Base-by-base conservation (phyloP, 768 basidiomycete species). In the Tricholoma flavovirens region DNA sequence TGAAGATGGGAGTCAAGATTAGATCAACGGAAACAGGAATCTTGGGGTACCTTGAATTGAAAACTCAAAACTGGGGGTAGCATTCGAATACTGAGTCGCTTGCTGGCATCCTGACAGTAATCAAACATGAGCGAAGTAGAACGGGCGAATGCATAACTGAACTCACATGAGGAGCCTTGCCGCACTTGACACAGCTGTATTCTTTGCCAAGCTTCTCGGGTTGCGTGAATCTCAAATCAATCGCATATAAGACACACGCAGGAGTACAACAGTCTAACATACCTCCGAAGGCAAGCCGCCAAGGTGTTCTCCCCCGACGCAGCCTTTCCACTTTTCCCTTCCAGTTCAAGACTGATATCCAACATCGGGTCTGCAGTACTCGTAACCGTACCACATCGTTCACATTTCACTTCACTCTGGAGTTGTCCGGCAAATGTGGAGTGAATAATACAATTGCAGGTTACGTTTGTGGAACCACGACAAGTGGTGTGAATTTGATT, bases 391-490 rank as follows among this genome's bases (percentile, higher is more conserved):
- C 83, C 82, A 67, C 96, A 98, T 7, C 87, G 77, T 54, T 89
- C 90, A 65, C 96, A 98, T 35, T 81, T 86, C 49, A 98, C 89
- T 46, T 96, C 90, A 60, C 92, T 94, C 61, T 94, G 88, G 2
- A 97, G 73, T 52, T 84, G 79, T 0, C 94, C 96, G 0, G 86
- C 84, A 64, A 98, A 98, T 1, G 91, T 91, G 15, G 84, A 84
- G 66, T 98, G 95, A 29, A 96, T 83, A 64, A 96, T 84, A 64
- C 96, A 98, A 59, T 88, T 90, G 69, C 94, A 96, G 19, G 84
- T 83, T 22, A 87, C 76, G 62, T 87, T 84, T 10, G 87, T 90
- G 53, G 83, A 83, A 1, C 88, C 84, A 36, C 86, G 78, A 10
- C 87, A 87, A 35, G 83, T 88, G 17, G 77, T 75, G 67, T 98